These are phyloP conservation scores for Myriosclerotinia duriaeana DNA, from an alignment of 2,329 filamentous ascomycete species.

Conservation along the genomic window DNA sequence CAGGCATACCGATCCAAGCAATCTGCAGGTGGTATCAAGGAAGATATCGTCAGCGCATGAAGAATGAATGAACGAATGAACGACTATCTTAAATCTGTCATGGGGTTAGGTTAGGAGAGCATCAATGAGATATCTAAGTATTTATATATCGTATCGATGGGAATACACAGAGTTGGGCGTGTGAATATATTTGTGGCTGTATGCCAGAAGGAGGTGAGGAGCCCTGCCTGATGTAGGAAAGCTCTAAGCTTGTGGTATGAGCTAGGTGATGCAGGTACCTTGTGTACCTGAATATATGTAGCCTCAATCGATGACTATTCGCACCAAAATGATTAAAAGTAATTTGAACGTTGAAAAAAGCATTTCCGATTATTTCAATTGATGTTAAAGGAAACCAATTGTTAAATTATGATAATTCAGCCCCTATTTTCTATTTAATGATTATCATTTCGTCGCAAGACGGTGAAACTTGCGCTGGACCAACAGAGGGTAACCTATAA, in stretches of 20 bases:
- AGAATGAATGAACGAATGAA: slow-evolving; percentile 11
- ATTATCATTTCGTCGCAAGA: slow-evolving; percentile 20
- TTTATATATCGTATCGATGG: slow-evolving; percentile 5
- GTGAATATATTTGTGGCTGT: slow-evolving; percentile 12
- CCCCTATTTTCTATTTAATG: slow-evolving; percentile 3
- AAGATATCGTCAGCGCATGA: slow-evolving; percentile 18
- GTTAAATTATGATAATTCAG: slow-evolving; percentile 1
- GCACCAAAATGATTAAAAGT: not conserved
- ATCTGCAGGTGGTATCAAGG: slow-evolving; percentile 14
- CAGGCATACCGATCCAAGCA: slow-evolving; percentile 27
- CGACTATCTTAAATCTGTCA: not conserved
- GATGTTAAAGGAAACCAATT: not conserved
- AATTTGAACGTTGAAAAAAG: not conserved
- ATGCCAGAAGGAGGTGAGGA: not conserved
- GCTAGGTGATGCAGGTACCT: slow-evolving; percentile 17
- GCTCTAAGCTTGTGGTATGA: slow-evolving; percentile 15
- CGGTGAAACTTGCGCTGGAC: slow-evolving; percentile 16
- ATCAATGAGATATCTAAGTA: not conserved
- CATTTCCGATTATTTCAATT: not conserved
- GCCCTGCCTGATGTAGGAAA: slow-evolving; percentile 10
- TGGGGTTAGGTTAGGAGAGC: not conserved
- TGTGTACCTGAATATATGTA: slow-evolving; percentile 21
- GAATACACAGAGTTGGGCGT: slow-evolving; percentile 4
- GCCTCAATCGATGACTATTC: slow-evolving; percentile 16
- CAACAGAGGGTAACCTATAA: not conserved